Evolutionary conservation across 192 early-diverging fungal species (phyloP).

Genomic region (Coemansia sp.): DNA sequence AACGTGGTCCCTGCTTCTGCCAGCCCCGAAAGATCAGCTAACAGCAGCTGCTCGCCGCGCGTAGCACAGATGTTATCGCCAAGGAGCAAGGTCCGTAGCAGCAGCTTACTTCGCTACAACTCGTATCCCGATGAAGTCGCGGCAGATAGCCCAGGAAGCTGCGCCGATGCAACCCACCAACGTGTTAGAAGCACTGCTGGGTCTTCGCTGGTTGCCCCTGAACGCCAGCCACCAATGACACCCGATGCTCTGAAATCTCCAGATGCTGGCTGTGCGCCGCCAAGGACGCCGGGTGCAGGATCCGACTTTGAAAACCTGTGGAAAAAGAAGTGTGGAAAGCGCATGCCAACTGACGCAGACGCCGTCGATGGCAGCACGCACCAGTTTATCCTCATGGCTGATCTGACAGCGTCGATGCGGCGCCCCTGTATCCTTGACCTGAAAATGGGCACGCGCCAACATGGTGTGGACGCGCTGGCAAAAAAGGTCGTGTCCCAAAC

Average conservation of each 20-base stretch:
- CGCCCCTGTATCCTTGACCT: conserved; percentile 95
- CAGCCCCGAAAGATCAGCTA: neutral
- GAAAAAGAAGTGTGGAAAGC: conserved; percentile 55
- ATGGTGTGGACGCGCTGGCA: conserved; percentile 83
- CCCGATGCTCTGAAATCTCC: neutral
- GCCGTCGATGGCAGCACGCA: conserved; percentile 54
- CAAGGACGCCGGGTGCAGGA: conserved; percentile 10
- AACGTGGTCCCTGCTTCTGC: neutral
- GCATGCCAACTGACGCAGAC: conserved; percentile 48
- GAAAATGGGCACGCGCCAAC: conserved; percentile 98
- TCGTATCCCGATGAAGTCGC: conserved; percentile 27
- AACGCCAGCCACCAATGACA: conserved; percentile 1
- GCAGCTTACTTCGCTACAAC: conserved; percentile 35
- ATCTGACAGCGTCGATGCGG: conserved; percentile 86
- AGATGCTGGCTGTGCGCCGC: neutral
- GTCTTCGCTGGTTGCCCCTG: neutral
- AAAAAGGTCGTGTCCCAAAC: conserved; percentile 88
- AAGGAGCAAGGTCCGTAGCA: conserved; percentile 16
- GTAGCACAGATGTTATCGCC: conserved; percentile 9
- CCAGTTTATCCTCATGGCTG: conserved; percentile 93
- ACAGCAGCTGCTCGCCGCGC: neutral
- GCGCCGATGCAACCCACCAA: neutral
- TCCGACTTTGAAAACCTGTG: conserved; percentile 44
- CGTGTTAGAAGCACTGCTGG: neutral
- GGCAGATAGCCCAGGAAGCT: neutral